Evolutionary conservation across 805 yeast genomes (phyloP).

Genomic region (Cyberlindnera subsufficiens): DNA sequence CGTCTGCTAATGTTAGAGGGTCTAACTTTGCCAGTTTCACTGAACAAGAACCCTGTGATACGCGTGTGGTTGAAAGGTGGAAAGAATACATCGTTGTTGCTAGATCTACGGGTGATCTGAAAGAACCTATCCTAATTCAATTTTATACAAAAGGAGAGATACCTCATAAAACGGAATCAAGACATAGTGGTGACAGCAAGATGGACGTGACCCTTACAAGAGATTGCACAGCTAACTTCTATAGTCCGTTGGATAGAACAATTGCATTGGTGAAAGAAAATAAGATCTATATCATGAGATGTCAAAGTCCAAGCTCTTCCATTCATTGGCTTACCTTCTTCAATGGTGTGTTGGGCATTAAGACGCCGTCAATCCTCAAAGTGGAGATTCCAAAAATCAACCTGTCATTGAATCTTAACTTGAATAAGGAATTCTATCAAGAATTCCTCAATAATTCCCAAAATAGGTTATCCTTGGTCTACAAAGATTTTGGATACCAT

Average conservation of each 20-base stretch:
- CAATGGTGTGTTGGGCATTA: slow-evolving; percentile 37
- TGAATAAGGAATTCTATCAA: slow-evolving; percentile 11
- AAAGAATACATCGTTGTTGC: slow-evolving; percentile 72
- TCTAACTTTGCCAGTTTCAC: slow-evolving; percentile 30
- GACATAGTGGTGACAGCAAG: slow-evolving; percentile 12
- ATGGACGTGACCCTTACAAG: slow-evolving; percentile 27
- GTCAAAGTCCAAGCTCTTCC: slow-evolving; percentile 48
- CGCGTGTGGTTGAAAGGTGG: slow-evolving; percentile 68
- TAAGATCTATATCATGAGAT: slow-evolving; percentile 47
- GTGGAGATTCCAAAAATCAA: slow-evolving; percentile 38
- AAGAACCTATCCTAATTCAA: slow-evolving; percentile 55
- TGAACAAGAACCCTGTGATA: slow-evolving; percentile 46
- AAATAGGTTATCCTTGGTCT: not conserved
- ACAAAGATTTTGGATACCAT: slow-evolving; percentile 19
- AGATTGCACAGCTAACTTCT: slow-evolving; percentile 41
- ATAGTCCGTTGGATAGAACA: slow-evolving; percentile 66
- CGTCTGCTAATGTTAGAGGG: slow-evolving; percentile 18
- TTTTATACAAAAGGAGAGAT: slow-evolving; percentile 46
- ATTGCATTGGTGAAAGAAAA: slow-evolving; percentile 40
- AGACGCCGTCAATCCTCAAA: slow-evolving; percentile 38
- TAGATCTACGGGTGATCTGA: slow-evolving; percentile 48
- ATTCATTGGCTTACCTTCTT: slow-evolving; percentile 62
- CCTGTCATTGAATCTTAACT: slow-evolving; percentile 21
- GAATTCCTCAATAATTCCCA: slow-evolving; percentile 1
- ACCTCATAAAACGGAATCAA: slow-evolving; percentile 13